Percentiles rank a stretch among this genome's conserved stretches.
These are phyloP conservation scores for Verticillium alfalfae DNA, from an alignment of 2,329 filamentous ascomycete species.

Conservation along the genomic window DNA sequence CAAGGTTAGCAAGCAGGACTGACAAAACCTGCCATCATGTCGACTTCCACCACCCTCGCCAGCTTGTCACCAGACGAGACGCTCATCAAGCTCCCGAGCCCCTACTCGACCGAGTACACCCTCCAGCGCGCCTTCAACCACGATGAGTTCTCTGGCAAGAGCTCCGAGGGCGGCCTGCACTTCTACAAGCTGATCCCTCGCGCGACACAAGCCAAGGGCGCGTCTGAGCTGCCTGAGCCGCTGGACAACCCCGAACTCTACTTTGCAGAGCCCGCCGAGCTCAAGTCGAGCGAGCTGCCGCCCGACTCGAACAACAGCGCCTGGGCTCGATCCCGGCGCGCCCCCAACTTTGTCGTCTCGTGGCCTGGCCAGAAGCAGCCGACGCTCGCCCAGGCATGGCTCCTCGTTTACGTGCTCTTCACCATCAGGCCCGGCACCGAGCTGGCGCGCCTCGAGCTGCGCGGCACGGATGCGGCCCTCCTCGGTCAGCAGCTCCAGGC, in stretches of 20 bases:
- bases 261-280: slow-evolving; percentile 39
- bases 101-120: slow-evolving; percentile 40
- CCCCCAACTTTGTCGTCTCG: slow-evolving; percentile 36
- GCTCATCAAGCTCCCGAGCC: slow-evolving; percentile 42
- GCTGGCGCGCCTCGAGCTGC: slow-evolving; percentile 39
- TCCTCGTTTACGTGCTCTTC: slow-evolving; percentile 47
- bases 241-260: slow-evolving; percentile 29
- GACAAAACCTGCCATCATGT: slow-evolving; percentile 10
- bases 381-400: slow-evolving; percentile 45
- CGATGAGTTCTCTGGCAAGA: slow-evolving; percentile 12
- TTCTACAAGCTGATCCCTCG: slow-evolving; percentile 30
- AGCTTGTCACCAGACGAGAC: slow-evolving; percentile 26
- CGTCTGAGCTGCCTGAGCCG: slow-evolving; percentile 21
- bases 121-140: slow-evolving; percentile 24
- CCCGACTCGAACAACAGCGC: slow-evolving; percentile 47
- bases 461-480: slow-evolving; percentile 27
- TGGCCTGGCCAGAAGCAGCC: slow-evolving; percentile 37
- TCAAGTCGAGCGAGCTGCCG: slow-evolving; percentile 44
- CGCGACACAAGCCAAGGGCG: slow-evolving; percentile 15
- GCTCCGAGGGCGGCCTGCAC: slow-evolving; percentile 9
- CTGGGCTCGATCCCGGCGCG: slow-evolving; percentile 51
- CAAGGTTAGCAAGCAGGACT: not conserved
- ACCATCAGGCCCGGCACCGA: slow-evolving; percentile 43
- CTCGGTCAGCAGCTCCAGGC: slow-evolving; percentile 35
- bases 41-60: slow-evolving; percentile 17